Base-by-base conservation (phyloP, 805 yeast genomes). In the Myxozyma sirexii region DNA sequence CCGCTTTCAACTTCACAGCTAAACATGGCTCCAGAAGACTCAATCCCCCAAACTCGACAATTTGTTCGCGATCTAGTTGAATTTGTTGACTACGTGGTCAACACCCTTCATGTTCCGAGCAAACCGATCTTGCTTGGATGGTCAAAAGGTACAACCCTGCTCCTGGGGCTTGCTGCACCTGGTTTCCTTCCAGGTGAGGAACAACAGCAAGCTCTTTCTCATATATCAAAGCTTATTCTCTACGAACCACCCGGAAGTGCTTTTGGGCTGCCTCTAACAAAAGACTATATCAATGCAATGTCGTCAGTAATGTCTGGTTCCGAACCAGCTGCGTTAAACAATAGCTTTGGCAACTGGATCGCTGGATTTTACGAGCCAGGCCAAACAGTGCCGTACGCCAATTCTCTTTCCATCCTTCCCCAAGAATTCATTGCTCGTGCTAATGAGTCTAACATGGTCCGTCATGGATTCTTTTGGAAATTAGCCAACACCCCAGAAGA, bases 241-340 rank as follows among this genome's bases (percentile, higher is more conserved):
- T 54, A 37, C 19, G 57, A 54, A 23, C 57, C 57, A 3, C 57
- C 57, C 5, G 57, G 57, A 2, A 54, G 52, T 39, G 57, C 53
- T 17, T 54, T 54, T 26, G 57, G 57, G 1, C 26, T 54, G 4
- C 52, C 57, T 13, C 33, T 29, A 13, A 45, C 52, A 12, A 17
- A 29, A 15, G 56, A 52, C 45, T 52, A 52, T 13, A 21, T n/a
- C 1, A 31, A 23, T 24, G 57, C 57, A 10, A 45, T 46, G 52
- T 12, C 39, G 21, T 10, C 47, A 15, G 39, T 24, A 7, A 12
- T 42, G 13, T 8, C 46, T 3, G 31, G 39, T 2, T 21, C 44
- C 15, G 50, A 53, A 23, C 29, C 41, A 8, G 35, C 1, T 2
- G 13, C 37, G 15, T 12, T 54, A 19, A 39, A 38, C 5, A n/a